Evolutionary conservation across 192 early-diverging fungal species (phyloP), one percentile per base, ranked within the genome.

Genomic region (Backusella psychrophila): DNA sequence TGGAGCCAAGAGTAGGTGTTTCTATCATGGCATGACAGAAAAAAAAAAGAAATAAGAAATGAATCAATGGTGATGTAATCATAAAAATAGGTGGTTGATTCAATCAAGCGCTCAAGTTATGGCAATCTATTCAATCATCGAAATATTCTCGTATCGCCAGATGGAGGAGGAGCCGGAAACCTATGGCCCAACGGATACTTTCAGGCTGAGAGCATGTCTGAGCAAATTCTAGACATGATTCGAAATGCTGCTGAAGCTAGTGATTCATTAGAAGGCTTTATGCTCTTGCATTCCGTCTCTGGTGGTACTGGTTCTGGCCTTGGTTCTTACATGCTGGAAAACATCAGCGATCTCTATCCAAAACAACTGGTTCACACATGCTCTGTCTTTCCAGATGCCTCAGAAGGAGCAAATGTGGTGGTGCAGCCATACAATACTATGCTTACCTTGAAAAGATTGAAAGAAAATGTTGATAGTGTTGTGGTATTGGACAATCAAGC

Each of bases 341-440:
- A 92, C 56, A 87, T 99, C 53, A 95, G 93, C 76, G 98, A 98
- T 78, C 85, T 95, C 76, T 99, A 95, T 74, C 96, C 98, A 35
- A 98, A 98, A 76, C 97, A 99, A 85, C 83, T 99, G 36, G 90
- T 98, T 66, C 97, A 98, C 78, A 98, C 98, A 9, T 99, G 98
- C 78, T 96, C 95, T 12, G 97, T 99, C 21, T 99, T 99, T 80
- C 97, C 98, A 15, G 98, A 99, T 82, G 92, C 90, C 76, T 92
- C 93, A 52, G 94, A 96, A 75, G 90, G 90, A 66, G 95, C 96
- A 9, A 96, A 99, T 79, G 94, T 97, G 21, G 96, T 99, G 31
- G 96, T 99, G 38, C 97, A 99, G 82, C 97, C 97, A 17, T 99
- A 99, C 78, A 99, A 99, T 84, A 96, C 93, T n/a, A 89, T 99